Conservation (phyloP, 192 early-diverging fungal genomes). For the Backusella circina region DNA sequence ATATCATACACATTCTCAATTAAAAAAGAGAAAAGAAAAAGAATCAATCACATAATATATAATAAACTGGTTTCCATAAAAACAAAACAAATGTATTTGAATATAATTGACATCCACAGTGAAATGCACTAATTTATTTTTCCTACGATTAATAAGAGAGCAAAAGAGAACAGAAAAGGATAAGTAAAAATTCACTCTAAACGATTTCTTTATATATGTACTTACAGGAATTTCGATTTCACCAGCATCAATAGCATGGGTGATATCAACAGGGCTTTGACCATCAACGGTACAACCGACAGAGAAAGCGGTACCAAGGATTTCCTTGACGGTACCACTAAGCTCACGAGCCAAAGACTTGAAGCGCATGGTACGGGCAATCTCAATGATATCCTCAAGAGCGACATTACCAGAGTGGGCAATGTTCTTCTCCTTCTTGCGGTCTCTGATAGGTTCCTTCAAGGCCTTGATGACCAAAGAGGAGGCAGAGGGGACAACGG, state of each 20-base stretch:
- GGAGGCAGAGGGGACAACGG: conserved; percentile 93
- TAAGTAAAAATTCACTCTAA: neutral
- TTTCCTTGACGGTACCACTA: conserved; percentile 92
- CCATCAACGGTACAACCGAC: conserved; percentile 98
- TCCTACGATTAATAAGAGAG: neutral
- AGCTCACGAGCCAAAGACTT: conserved; percentile 95
- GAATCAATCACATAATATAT: neutral
- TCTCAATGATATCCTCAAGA: conserved; percentile 88
- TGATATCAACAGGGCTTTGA: conserved; percentile 84
- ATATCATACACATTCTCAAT: neutral
- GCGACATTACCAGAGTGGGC: conserved; percentile 95
- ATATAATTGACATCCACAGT: neutral
- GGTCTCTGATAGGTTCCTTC: conserved; percentile 95
- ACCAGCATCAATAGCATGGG: conserved; percentile 81
- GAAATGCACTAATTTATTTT: neutral
- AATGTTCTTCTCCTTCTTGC: conserved; percentile 99
- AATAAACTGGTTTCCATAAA: neutral
- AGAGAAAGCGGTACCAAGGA: conserved; percentile 91
- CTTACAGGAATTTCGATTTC: conserved; percentile 67
- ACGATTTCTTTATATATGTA: neutral
- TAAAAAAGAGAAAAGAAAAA: neutral
- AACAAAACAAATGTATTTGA: neutral
- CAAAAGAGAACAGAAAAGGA: neutral
- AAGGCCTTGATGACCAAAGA: conserved; percentile 95
- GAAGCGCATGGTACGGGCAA: conserved; percentile 92